Conservation (phyloP, 2,329 filamentous ascomycete species). For the Colletotrichum karsti region DNA sequence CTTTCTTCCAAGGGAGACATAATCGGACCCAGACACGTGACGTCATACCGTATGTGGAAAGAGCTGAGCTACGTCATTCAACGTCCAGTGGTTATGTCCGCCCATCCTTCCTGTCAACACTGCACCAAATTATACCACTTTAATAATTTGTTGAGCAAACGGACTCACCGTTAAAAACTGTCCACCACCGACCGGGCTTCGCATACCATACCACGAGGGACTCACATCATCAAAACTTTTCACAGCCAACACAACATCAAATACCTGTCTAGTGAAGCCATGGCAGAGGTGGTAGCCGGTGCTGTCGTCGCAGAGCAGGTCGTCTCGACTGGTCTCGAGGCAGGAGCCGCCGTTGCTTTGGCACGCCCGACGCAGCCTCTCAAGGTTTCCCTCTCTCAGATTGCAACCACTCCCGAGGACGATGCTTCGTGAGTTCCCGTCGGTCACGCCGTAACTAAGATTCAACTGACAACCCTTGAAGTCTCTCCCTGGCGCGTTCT, state of each 20-base stretch:
- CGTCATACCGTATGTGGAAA: constrained; percentile 10
- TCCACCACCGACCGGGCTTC: neutral
- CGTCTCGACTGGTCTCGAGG: constrained; percentile 48
- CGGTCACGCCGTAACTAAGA: neutral
- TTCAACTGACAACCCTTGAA: constrained; percentile 12
- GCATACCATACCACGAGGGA: neutral
- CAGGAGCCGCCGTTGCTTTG: constrained; percentile 50
- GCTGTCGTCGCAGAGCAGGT: constrained; percentile 48
- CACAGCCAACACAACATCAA: neutral
- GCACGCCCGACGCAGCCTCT: constrained; percentile 61
- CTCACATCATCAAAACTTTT: neutral
- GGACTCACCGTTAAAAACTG: neutral
- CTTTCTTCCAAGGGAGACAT: neutral
- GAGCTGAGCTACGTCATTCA: constrained; percentile 23
- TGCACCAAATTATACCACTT: neutral
- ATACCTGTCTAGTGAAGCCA: too few species aligned
- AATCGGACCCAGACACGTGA: constrained; percentile 7
- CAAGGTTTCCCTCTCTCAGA: constrained; percentile 56
- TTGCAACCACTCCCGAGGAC: constrained; percentile 45
- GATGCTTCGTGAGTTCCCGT: constrained; percentile 36
- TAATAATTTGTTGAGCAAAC: constrained; percentile 7
- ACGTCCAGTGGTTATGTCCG: constrained; percentile 6
- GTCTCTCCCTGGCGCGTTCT: constrained; percentile 51
- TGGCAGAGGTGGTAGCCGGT: constrained; percentile 49
- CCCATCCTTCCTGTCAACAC: constrained; percentile 1